These are phyloP conservation scores for Curvularia sp. DNA, from an alignment of 2,329 filamentous ascomycete species.

Conservation along the genomic window DNA sequence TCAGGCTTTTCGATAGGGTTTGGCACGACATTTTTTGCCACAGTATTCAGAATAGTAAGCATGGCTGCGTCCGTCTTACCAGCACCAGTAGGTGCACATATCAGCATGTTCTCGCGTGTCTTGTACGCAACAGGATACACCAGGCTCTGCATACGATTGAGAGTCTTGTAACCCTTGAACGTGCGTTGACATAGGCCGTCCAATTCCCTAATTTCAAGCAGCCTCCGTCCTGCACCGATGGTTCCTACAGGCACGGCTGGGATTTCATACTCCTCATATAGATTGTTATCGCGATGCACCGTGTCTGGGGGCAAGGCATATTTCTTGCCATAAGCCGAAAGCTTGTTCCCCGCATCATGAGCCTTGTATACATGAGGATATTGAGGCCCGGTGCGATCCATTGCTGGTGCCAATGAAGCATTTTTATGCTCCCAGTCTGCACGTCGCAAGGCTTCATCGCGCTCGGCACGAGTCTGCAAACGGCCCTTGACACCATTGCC, in stretches of 20 bases:
- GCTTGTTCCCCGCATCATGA: slow-evolving; percentile 82
- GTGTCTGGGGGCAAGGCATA: slow-evolving; percentile 83
- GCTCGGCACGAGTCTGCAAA: slow-evolving; percentile 76
- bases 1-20: slow-evolving; percentile 77
- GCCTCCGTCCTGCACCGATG: slow-evolving; percentile 73
- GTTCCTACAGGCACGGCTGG: slow-evolving; percentile 82
- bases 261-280: slow-evolving; percentile 88
- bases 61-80: slow-evolving; percentile 99
- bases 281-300: slow-evolving; percentile 72
- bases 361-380: slow-evolving; percentile 95
- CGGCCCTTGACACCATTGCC: slow-evolving; percentile 60
- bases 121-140: slow-evolving; percentile 95
- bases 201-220: slow-evolving; percentile 80
- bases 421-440: slow-evolving; percentile 86
- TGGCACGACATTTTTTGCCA: slow-evolving; percentile 83
- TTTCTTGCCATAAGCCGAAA: slow-evolving; percentile 80
- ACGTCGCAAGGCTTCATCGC: slow-evolving; percentile 77
- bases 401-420: slow-evolving; percentile 72
- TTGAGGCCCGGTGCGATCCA: slow-evolving; percentile 72
- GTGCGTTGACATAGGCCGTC: slow-evolving; percentile 90
- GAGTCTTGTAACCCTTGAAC: slow-evolving; percentile 88
- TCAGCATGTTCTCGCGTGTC: slow-evolving; percentile 97
- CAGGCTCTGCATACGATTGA: slow-evolving; percentile 98
- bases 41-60: slow-evolving; percentile 90
- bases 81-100: slow-evolving; percentile 95